These are phyloP conservation scores for Kurtzmaniella quercitrusa DNA, from an alignment of 1,139 yeast genomes.

Conservation along the genomic window DNA sequence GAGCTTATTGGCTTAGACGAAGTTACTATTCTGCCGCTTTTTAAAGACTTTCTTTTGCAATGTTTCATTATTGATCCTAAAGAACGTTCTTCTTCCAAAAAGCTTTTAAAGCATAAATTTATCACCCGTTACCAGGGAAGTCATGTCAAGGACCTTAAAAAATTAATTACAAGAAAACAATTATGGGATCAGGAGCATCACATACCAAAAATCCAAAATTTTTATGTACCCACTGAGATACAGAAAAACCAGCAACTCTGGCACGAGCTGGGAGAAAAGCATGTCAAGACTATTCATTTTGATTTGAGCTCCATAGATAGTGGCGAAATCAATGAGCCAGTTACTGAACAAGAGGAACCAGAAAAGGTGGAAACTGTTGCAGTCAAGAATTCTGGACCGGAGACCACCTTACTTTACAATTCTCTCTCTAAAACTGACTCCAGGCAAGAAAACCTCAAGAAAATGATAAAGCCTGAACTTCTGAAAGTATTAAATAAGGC, in stretches of 20 bases:
- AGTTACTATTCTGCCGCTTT: slow-evolving; percentile 19
- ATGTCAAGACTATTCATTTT: slow-evolving; percentile 24
- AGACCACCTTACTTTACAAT: slow-evolving; percentile 7
- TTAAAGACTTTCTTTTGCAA: slow-evolving; percentile 56
- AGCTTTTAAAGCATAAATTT: slow-evolving; percentile 59
- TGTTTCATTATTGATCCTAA: slow-evolving; percentile 66
- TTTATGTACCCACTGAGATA: slow-evolving; percentile 40
- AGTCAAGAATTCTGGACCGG: not conserved
- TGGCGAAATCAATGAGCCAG: not conserved
- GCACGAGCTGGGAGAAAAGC: slow-evolving; percentile 16
- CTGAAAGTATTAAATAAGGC: slow-evolving; percentile 31
- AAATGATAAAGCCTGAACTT: slow-evolving; percentile 26
- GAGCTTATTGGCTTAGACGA: slow-evolving; percentile 26
- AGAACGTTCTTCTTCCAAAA: slow-evolving; percentile 53
- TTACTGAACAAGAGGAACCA: not conserved
- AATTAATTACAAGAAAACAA: slow-evolving; percentile 34
- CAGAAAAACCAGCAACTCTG: slow-evolving; percentile 34
- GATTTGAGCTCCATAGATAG: slow-evolving; percentile 33
- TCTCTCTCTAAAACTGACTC: slow-evolving; percentile 8
- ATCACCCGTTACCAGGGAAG: slow-evolving; percentile 26
- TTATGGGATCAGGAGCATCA: slow-evolving; percentile 43
- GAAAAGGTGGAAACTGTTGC: not conserved
- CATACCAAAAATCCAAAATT: slow-evolving; percentile 27
- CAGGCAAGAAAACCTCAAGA: slow-evolving; percentile 25
- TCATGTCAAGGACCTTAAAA: slow-evolving; percentile 22